These are phyloP conservation scores for Boletellus ananas DNA, from an alignment of 768 basidiomycete genomes.

Conservation along the genomic window DNA sequence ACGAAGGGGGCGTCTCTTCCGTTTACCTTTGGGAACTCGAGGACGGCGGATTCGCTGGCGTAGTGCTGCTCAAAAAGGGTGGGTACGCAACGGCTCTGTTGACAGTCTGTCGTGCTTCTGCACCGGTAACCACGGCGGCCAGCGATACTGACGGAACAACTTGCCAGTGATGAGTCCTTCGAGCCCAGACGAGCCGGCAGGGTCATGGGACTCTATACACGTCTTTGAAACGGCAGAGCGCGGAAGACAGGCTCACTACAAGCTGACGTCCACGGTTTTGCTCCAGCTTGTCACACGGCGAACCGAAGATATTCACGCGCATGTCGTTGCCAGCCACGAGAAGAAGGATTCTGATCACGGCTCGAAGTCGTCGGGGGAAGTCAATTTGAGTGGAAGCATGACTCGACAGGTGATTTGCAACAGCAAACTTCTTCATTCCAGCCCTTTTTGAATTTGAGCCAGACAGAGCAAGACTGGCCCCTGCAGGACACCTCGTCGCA, in stretches of 20 bases:
- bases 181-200: constrained; percentile 59
- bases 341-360: constrained; percentile 41
- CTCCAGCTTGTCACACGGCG: constrained; percentile 73
- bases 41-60: constrained; percentile 94
- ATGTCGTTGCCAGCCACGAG: constrained; percentile 21
- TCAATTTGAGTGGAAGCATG: constrained; percentile 92
- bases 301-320: constrained; percentile 24
- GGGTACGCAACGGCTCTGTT: constrained; percentile 12
- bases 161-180: constrained; percentile 58
- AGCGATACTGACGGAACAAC: constrained; percentile 1
- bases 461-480: constrained; percentile 87
- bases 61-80: constrained; percentile 96
- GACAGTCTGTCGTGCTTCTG: neutral
- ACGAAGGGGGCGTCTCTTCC: constrained; percentile 94
- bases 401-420: constrained; percentile 77
- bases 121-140: neutral
- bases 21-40: constrained; percentile 99
- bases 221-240: constrained; percentile 95
- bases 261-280: constrained; percentile 96
- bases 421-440: constrained; percentile 5
- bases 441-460: constrained; percentile 8
- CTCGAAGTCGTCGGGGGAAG: constrained; percentile 66
- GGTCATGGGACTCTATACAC: constrained; percentile 98
- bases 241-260: constrained; percentile 91
- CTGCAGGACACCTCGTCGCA: constrained; percentile 79